Conservation (phyloP, 2,329 filamentous ascomycete species). For the Furcasterigmium sp. region DNA sequence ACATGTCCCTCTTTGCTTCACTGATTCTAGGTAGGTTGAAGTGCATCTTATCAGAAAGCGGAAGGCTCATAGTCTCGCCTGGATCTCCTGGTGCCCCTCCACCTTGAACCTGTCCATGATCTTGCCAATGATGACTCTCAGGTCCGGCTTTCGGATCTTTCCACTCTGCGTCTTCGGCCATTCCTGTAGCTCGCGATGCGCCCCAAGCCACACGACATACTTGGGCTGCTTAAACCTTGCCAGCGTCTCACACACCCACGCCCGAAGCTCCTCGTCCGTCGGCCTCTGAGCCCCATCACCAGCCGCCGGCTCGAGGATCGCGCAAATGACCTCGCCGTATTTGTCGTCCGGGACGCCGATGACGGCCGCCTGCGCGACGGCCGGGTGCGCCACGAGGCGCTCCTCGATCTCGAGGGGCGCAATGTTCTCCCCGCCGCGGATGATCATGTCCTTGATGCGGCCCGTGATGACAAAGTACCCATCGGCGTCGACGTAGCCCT, state of each 20-base stretch:
- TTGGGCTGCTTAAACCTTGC: constrained; percentile 64
- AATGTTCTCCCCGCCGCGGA: constrained; percentile 71
- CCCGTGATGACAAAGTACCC: constrained; percentile 79
- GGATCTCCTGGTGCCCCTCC: no score
- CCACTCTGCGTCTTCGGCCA: constrained; percentile 64
- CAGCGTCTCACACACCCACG: constrained; percentile 56
- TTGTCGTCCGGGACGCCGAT: constrained; percentile 62
- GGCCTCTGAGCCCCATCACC: constrained; percentile 25
- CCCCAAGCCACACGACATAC: constrained; percentile 69
- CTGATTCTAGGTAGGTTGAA: no score
- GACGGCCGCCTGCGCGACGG: constrained; percentile 57
- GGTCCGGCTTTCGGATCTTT: constrained; percentile 53
- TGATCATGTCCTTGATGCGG: constrained; percentile 82
- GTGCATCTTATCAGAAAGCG: no score
- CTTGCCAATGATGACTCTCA: not conserved
- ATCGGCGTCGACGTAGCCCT: constrained; percentile 69
- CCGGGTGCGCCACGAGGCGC: constrained; percentile 56
- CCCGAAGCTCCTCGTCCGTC: constrained; percentile 45
- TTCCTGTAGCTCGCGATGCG: constrained; percentile 44
- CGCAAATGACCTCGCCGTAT: constrained; percentile 67
- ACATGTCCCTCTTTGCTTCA: no score
- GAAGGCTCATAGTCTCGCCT: no score
- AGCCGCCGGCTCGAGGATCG: constrained; percentile 44
- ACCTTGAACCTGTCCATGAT: not conserved
- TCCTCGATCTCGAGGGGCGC: constrained; percentile 76